A percentile compares a stretch with the other conserved stretches of the same genome.
These are phyloP conservation scores for Neonectria faginata DNA, from an alignment of 2,329 filamentous ascomycete species.

Conservation along the genomic window DNA sequence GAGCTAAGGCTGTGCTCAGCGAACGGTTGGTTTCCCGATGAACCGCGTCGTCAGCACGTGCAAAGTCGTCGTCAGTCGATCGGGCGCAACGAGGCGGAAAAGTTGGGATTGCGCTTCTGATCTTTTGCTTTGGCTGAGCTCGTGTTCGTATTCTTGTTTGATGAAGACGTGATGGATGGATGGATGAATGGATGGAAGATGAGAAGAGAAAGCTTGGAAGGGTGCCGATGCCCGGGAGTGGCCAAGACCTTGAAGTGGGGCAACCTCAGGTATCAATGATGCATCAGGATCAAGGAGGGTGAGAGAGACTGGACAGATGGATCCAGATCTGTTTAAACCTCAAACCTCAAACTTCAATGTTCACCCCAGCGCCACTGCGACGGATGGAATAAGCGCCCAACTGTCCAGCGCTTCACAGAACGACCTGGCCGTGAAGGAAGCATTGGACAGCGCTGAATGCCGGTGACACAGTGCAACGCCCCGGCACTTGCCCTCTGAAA, in stretches of 20 bases:
- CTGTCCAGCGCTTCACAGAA: background rate
- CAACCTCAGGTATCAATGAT: slow-evolving; percentile 9
- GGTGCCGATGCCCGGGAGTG: background rate
- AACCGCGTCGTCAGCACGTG: background rate
- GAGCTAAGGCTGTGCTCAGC: slow-evolving; percentile 38
- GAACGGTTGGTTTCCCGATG: background rate
- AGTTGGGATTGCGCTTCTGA: background rate
- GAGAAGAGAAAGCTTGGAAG: background rate
- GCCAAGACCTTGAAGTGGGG: slow-evolving; percentile 3
- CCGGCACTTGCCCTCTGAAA: slow-evolving; percentile 7
- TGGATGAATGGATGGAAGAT: too few relatives aligned
- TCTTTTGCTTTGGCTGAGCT: background rate
- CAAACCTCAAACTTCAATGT: background rate
- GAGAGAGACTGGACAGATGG: background rate
- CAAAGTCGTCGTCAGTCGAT: slow-evolving; percentile 18
- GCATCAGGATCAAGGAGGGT: background rate
- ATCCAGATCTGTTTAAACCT: background rate
- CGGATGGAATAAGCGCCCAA: slow-evolving; percentile 3
- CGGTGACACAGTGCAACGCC: slow-evolving; percentile 5
- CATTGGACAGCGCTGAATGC: slow-evolving; percentile 8
- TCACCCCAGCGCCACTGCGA: background rate
- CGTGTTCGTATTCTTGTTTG: slow-evolving; percentile 5
- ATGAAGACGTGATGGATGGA: background rate
- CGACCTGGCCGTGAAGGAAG: background rate
- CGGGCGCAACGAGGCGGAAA: slow-evolving; percentile 6